phyloP scores from a whole-genome alignment of 2,329 filamentous ascomycete species.

The Acarospora socialis region DNA sequence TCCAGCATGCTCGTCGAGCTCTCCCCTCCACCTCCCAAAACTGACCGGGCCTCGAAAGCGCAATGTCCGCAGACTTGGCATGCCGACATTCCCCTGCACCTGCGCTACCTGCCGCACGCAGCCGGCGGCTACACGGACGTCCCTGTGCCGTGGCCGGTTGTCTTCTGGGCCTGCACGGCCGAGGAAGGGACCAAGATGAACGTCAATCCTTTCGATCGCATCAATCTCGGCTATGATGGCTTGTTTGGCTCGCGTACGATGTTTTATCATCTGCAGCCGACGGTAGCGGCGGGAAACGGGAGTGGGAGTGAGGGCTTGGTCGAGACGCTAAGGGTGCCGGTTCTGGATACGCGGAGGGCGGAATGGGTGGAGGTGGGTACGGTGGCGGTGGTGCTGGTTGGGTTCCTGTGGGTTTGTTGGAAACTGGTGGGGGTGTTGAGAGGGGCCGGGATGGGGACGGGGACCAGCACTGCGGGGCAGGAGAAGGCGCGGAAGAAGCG shows the following conservation, averaged over 20 bases:
- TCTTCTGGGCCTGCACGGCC: slow-evolving; percentile 81
- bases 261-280: slow-evolving; percentile 64
- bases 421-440: slow-evolving; percentile 32
- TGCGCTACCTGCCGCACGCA: slow-evolving; percentile 47
- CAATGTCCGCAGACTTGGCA: too few species aligned
- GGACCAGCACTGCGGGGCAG: slow-evolving; percentile 3
- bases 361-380: slow-evolving; percentile 43
- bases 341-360: slow-evolving; percentile 42
- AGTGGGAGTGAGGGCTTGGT: slow-evolving; percentile 25
- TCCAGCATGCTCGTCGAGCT: slow-evolving; percentile 65
- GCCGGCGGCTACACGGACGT: slow-evolving; percentile 39
- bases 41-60: slow-evolving; percentile 24
- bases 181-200: slow-evolving; percentile 48
- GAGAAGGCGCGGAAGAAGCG: slow-evolving; percentile 9
- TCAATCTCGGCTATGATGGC: slow-evolving; percentile 72
- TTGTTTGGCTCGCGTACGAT: slow-evolving; percentile 62
- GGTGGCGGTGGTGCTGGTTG: slow-evolving; percentile 42
- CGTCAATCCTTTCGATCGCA: slow-evolving; percentile 70
- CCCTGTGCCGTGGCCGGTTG: slow-evolving; percentile 61
- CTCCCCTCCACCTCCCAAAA: slow-evolving; percentile 32
- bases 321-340: slow-evolving; percentile 48
- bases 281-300: slow-evolving; percentile 17
- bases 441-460: slow-evolving; percentile 15
- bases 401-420: slow-evolving; percentile 57
- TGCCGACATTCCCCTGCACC: slow-evolving; percentile 63